phyloP scores from a whole-genome alignment of 345 rosid species.

The Corchorus olitorius region DNA sequence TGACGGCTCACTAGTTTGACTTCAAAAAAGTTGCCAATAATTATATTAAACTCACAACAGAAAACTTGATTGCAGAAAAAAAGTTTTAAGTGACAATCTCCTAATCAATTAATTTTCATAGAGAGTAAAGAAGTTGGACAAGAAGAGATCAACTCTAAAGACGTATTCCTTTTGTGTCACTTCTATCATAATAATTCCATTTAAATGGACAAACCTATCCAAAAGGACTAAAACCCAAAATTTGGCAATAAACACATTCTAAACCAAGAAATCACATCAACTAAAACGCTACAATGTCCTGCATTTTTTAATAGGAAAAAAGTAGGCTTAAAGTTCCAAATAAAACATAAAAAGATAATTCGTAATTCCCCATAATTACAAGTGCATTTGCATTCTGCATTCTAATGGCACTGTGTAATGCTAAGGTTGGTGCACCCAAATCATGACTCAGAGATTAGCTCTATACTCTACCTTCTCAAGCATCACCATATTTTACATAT shows the following conservation, averaged over 20 bases:
- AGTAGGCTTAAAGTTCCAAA: too few relatives aligned
- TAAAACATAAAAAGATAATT: neutral
- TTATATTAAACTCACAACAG: neutral
- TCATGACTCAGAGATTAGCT: neutral
- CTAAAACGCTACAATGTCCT: neutral
- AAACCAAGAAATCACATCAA: neutral
- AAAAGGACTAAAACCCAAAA: neutral
- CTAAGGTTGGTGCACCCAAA: neutral
- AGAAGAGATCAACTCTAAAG: neutral
- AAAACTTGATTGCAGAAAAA: neutral
- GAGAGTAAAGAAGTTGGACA: neutral
- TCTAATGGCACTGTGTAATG: neutral
- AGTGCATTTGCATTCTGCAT: neutral
- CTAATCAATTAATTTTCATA: neutral
- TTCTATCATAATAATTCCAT: neutral
- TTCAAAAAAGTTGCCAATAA: neutral
- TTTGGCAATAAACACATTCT: neutral
- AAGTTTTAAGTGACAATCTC: too few relatives aligned
- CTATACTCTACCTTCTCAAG: neutral
- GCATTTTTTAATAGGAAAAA: neutral
- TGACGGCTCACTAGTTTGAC: neutral
- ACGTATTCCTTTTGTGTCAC: neutral
- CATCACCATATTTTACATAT: neutral
- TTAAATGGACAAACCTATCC: neutral
- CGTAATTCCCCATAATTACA: neutral